These are phyloP conservation scores for Taiozyma onychis DNA, from an alignment of 1,139 yeast species.

Conservation along the genomic window DNA sequence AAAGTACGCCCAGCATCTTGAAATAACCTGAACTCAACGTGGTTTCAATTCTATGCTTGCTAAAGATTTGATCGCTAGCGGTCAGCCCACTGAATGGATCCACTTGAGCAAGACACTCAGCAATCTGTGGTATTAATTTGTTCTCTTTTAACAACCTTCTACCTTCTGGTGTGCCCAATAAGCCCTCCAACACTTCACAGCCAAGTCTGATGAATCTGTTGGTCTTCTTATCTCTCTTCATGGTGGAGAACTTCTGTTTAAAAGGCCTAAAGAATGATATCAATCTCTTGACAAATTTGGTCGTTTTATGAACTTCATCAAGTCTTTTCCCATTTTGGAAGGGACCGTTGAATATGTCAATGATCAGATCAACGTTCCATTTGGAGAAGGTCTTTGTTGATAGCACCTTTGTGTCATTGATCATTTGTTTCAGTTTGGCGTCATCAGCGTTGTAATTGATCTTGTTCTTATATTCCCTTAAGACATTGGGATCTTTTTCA, in stretches of 20 bases:
- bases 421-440: constrained; percentile 56
- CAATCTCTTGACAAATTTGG: constrained; percentile 80
- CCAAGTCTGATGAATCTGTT: constrained; percentile 63
- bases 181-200: constrained; percentile 59
- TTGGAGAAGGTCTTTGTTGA: constrained; percentile 72
- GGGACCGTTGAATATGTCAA: constrained; percentile 75
- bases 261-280: constrained; percentile 89
- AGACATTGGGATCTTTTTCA: constrained; percentile 24
- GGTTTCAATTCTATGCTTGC: constrained; percentile 49
- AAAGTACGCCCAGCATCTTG: constrained; percentile 67
- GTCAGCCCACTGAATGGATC: constrained; percentile 75
- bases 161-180: constrained; percentile 64
- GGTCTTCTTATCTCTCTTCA: constrained; percentile 46
- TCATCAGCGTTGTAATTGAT: constrained; percentile 62
- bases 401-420: constrained; percentile 64
- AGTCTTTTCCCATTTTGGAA: constrained; percentile 62
- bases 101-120: constrained; percentile 82
- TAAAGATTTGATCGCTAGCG: constrained; percentile 70
- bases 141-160: constrained; percentile 57
- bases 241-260: constrained; percentile 74
- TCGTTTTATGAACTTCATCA: constrained; percentile 72
- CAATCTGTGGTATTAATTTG: constrained; percentile 78
- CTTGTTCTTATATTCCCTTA: constrained; percentile 39
- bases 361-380: constrained; percentile 84
- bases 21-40: constrained; percentile 77